Evolutionary conservation across 179 eudicot genomes (phyloP).

Genomic region (Actinidia arguta): DNA sequence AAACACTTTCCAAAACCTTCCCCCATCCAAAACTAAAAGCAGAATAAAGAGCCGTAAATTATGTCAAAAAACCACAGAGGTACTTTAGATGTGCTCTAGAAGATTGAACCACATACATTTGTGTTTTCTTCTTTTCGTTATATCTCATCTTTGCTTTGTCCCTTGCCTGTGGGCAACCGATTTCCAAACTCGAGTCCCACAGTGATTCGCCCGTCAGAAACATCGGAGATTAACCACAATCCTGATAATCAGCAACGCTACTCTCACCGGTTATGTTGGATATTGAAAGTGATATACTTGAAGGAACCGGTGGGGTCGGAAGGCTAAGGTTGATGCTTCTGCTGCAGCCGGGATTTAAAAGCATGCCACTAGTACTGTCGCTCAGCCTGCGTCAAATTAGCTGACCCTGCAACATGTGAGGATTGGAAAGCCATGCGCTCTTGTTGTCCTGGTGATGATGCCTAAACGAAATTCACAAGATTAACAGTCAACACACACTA

Average conservation of each 20-base stretch:
- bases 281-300: slow-evolving; percentile 43
- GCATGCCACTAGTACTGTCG: slow-evolving; percentile 34
- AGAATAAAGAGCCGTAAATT: background rate
- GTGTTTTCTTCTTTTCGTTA: slow-evolving; percentile 63
- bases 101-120: slow-evolving; percentile 37
- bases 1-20: background rate
- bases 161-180: slow-evolving; percentile 52
- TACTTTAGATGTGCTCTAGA: background rate
- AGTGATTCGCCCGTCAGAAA: slow-evolving; percentile 46
- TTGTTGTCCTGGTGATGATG: slow-evolving; percentile 40
- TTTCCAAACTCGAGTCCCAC: slow-evolving; percentile 53
- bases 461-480: slow-evolving; percentile 26
- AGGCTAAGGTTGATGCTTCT: slow-evolving; percentile 34
- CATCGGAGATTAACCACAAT: slow-evolving; percentile 52
- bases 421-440: slow-evolving; percentile 37
- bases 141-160: slow-evolving; percentile 72
- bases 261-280: slow-evolving; percentile 56
- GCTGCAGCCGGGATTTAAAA: slow-evolving; percentile 38
- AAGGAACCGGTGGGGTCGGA: slow-evolving; percentile 30
- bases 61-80: background rate
- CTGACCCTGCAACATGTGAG: slow-evolving; percentile 23
- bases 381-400: slow-evolving; percentile 38
- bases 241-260: slow-evolving; percentile 58
- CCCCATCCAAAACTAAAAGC: background rate
- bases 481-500: background rate